Evolutionary conservation across 345 rosid species (phyloP), one percentile per base, ranked within the genome.

Genomic region (Bretschneidera sinensis): DNA sequence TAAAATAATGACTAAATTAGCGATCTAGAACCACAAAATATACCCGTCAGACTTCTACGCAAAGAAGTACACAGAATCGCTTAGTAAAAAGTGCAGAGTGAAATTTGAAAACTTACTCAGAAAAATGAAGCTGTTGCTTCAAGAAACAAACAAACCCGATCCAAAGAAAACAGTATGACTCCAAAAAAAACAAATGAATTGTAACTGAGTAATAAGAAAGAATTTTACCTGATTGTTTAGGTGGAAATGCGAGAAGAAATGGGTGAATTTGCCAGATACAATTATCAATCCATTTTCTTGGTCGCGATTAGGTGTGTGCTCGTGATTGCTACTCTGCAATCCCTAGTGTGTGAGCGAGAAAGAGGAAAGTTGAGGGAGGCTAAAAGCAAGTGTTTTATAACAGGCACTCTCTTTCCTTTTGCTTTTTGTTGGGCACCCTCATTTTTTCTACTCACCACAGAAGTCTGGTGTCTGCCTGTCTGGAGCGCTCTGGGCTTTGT

Each of bases 321-420:
- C 67, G 74, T 59, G 76, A 74, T 71, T 71, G 76, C 77, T 17
- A 48, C 64, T 71, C 72, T 48, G 75, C 83, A 73, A 83, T 68
- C 80, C 82, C 85, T 74, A 79, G 74, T 53, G 70, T 64, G 66
- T 64, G 76, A 69, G 47, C 60, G 60, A 63, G 24, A 55, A 47
- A 71, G 62, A 63, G 78, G 25, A 63, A 65, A 57, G 70, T 52
- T 39, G 60, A 53, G 72, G 47, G 64, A 48, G 57, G 72, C 47
- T n/a, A 63, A 74, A 68, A 66, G 72, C 60, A 49, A 70, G 71
- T 52, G 59, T 75, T 66, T 69, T 60, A 71, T 64, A 43, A 64
- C 57, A 24, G 72, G 54, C 76, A 57, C 57, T 66, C 28, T 49
- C 34, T 59, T 33, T 33, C 20, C 17, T 54, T 53, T 33, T 15